phyloP scores from a whole-genome alignment of 495 filamentous ascomycete genomes.

The Penicillium silybi region DNA sequence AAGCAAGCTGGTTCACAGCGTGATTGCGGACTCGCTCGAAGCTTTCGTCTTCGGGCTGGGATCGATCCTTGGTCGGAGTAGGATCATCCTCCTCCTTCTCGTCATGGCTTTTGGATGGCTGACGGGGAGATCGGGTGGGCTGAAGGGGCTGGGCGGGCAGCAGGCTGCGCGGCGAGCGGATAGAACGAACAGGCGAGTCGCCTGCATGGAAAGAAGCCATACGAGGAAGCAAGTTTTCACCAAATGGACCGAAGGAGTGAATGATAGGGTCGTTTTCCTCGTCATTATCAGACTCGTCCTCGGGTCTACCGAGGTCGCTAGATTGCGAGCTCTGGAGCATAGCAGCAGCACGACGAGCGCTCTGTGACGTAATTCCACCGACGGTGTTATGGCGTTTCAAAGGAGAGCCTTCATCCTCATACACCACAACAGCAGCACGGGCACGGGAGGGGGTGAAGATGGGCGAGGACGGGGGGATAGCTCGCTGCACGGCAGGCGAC shows the following conservation, averaged over 20 bases:
- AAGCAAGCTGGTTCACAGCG: constrained; percentile 92
- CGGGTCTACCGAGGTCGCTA: constrained; percentile 54
- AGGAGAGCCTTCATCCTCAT: constrained; percentile 54
- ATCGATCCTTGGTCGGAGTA: constrained; percentile 26
- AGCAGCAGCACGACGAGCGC: constrained; percentile 25
- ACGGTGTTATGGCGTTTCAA: constrained; percentile 32
- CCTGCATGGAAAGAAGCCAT: constrained; percentile 67
- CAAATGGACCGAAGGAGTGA: constrained; percentile 85
- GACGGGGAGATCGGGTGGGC: constrained; percentile 36
- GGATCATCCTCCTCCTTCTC: constrained; percentile 14
- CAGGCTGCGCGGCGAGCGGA: constrained; percentile 32
- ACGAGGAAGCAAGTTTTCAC: constrained; percentile 73
- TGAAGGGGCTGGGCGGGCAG: constrained; percentile 32
- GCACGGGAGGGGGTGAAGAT: constrained; percentile 38
- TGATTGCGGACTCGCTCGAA: constrained; percentile 61
- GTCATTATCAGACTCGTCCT: constrained; percentile 71
- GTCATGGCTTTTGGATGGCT: constrained; percentile 22
- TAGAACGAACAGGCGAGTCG: constrained; percentile 49
- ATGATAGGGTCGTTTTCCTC: constrained; percentile 92
- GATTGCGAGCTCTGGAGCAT: constrained; percentile 42
- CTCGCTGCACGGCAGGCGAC: constrained; percentile 53
- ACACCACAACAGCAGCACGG: constrained; percentile 54
- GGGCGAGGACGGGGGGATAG: constrained; percentile 42
- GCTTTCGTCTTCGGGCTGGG: constrained; percentile 31
- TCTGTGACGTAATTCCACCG: constrained; percentile 19